A percentile compares a stretch with the other conserved stretches of the same genome.
Conservation (phyloP, 2,329 filamentous ascomycete species). For the Diaporthe sp. region DNA sequence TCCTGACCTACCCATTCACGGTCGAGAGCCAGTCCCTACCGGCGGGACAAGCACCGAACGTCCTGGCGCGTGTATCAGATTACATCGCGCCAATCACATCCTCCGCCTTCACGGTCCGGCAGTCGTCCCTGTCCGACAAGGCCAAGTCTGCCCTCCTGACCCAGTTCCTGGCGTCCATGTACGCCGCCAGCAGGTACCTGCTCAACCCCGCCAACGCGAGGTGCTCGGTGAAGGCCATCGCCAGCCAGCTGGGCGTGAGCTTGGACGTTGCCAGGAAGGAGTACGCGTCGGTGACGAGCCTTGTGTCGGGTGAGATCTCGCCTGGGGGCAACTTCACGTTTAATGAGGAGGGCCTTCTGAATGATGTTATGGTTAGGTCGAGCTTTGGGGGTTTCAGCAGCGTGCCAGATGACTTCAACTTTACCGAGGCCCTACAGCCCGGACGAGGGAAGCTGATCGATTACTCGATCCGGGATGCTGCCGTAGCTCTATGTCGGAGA, state of each 20-base stretch:
- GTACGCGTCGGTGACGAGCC: conserved; percentile 46
- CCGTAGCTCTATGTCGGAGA: conserved; percentile 40
- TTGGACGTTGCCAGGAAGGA: conserved; percentile 45
- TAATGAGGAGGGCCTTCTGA: conserved; percentile 47
- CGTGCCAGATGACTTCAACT: conserved; percentile 45
- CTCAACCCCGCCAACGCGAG: conserved; percentile 41
- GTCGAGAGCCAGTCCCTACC: conserved; percentile 42
- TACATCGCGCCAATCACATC: conserved; percentile 45
- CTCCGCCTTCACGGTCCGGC: conserved; percentile 45
- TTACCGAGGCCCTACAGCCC: conserved; percentile 46
- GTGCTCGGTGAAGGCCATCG: conserved; percentile 46
- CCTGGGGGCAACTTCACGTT: conserved; percentile 47
- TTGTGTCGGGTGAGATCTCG: conserved; percentile 46
- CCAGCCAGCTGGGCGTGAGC: conserved; percentile 45
- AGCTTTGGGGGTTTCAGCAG: conserved; percentile 48
- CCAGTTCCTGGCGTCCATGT: conserved; percentile 48
- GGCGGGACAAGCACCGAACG: conserved; percentile 43
- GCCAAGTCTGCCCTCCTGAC: conserved; percentile 40
- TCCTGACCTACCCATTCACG: conserved; percentile 50
- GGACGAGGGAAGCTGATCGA: conserved; percentile 49
- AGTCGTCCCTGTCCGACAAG: conserved; percentile 40
- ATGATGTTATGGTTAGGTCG: conserved; percentile 47
- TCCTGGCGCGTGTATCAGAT: conserved; percentile 46
- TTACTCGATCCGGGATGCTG: conserved; percentile 47
- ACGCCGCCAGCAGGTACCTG: conserved; percentile 48